Base-by-base conservation (phyloP, 805 yeast species). In the Metschnikowia amazonensis region DNA sequence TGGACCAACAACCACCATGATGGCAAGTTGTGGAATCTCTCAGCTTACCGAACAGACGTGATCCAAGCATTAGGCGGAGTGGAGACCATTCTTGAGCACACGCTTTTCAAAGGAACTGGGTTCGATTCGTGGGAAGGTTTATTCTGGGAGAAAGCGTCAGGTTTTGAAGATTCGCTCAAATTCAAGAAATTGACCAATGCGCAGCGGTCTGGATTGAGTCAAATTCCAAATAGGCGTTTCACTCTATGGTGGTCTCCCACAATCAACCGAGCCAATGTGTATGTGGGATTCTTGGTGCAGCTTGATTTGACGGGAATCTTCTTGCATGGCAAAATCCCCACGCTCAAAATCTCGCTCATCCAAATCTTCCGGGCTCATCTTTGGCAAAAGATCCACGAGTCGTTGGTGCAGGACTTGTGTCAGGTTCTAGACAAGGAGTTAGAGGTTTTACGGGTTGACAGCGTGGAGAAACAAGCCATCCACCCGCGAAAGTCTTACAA, bases 191-290 rank as follows among this genome's bases (percentile, higher is more conserved):
- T 94, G 55, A 94, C 99, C 1, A 92, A 92, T 66, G 99, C 99
- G 1, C 99, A 94, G 71, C 75, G 99, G 59, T 84, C 97, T 4
- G 99, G 99, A 62, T 76, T 94, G 53, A 87, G 95, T 60, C 99
- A 94, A 68, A 92, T 94, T 59, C 99, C 99, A 3, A 94, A 94
- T 62, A 83, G 99, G 63, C 78, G 99, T 37, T 94, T 94, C 62
- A 94, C 99, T 0, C 70, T 94, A 25, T 94, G 99, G 99, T 94
- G 99, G 99, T 89, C 97, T 0, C 99, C 99, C 5, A 94, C 99
- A 0, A 94, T 94, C 57, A 94, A 94, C 60, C 79, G 99, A 52
- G 99, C 99, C 5, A 94, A 94, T 60, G 98, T 94, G 21, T 94
- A 94, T 60, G 97, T 94, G 46, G 99, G 99, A 23, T 94, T 94